Evolutionary conservation across 768 basidiomycete genomes (phyloP).

Genomic region (Lentinula sp.): DNA sequence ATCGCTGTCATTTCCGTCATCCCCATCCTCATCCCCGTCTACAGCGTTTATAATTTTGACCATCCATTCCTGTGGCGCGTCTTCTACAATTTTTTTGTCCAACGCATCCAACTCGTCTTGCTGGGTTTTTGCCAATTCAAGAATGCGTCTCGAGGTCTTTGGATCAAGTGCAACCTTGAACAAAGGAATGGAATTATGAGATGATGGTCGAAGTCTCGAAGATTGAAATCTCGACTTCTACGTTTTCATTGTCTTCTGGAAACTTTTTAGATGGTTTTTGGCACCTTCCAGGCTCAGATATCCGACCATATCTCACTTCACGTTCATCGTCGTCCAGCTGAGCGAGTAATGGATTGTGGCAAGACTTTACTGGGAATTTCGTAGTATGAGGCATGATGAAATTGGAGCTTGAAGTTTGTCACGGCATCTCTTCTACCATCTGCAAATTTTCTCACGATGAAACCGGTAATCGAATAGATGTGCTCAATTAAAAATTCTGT

Average conservation of each 20-base stretch:
- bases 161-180: constrained; percentile 66
- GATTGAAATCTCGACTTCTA: constrained; percentile 39
- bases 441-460: no score
- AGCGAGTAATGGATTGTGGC: constrained; percentile 84
- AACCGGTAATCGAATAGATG: no score
- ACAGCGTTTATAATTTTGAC: constrained; percentile 34
- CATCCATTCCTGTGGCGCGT: constrained; percentile 39
- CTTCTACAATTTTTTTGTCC: constrained; percentile 46
- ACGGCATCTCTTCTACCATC: no score
- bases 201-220: constrained; percentile 8
- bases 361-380: constrained; percentile 47
- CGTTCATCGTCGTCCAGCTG: constrained; percentile 80
- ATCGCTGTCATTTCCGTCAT: constrained; percentile 30
- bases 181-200: neutral
- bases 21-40: constrained; percentile 23
- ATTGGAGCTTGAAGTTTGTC: no score
- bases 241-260: constrained; percentile 44
- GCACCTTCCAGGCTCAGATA: constrained; percentile 72
- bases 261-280: constrained; percentile 54
- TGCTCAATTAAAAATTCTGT: no score
- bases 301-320: constrained; percentile 70
- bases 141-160: constrained; percentile 80
- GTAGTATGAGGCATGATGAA: constrained; percentile 56
- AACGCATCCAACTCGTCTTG: constrained; percentile 79
- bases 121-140: constrained; percentile 89